Base-by-base conservation (phyloP, 2,329 filamentous ascomycete genomes). In the Pseudovirgaria hyperparasitica region DNA sequence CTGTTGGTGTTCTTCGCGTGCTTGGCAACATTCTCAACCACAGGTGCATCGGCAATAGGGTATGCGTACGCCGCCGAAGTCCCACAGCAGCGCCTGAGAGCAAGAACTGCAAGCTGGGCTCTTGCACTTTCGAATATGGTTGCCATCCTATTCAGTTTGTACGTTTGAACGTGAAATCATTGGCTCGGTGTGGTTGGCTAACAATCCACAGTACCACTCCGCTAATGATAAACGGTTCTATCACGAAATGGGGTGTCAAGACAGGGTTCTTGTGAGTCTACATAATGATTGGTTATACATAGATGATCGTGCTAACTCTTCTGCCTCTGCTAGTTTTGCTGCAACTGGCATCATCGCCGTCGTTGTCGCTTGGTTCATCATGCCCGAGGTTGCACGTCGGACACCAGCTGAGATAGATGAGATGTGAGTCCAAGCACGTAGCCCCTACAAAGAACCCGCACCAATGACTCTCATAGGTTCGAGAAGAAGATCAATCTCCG, bases 121-220 rank as follows among this genome's bases (percentile, higher is more conserved):
- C 45, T 61, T 1, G 57, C 57, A 0, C 39, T 40, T 4, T 58
- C 56, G 1, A 60, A 60, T 25, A 25, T 50, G 16, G 38, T 61
- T 8, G 52, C 45, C 8, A 57, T 58, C 32, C 56, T 62, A 50
- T 60, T 62, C 28, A 60, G 50, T 27, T 61, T 62, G n/a, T n/a
- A n/a, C n/a, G n/a, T n/a, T n/a, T n/a, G n/a, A n/a, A n/a, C n/a
- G n/a, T n/a, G n/a, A n/a, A n/a, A n/a, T n/a, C n/a, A n/a, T n/a
- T n/a, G n/a, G n/a, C n/a, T n/a, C n/a, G n/a, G n/a, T n/a, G n/a
- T n/a, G n/a, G n/a, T n/a, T n/a, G n/a, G n/a, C n/a, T n/a, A n/a
- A n/a, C n/a, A n/a, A n/a, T n/a, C n/a, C n/a, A n/a, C n/a, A n/a
- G n/a, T 39, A 55, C 48, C 29, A 61, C 57, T 0, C 58, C 58